Percentiles rank a stretch among this genome's conserved stretches.
These are phyloP conservation scores for Ophiobolus disseminans DNA, from an alignment of 2,329 filamentous ascomycete genomes.

Conservation along the genomic window DNA sequence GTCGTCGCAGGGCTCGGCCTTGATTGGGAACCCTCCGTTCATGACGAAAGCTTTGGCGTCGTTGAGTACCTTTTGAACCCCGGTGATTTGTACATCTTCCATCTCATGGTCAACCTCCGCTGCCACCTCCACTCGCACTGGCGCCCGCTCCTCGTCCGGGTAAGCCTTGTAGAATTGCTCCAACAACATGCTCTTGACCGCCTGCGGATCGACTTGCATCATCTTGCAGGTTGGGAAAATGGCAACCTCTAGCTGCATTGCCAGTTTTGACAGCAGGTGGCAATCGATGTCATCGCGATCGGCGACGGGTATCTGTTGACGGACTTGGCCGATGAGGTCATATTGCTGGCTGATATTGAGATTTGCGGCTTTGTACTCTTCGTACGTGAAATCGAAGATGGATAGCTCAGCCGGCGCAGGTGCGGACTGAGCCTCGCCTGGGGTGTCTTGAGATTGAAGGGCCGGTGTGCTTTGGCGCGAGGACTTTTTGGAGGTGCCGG, in stretches of 20 bases:
- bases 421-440: too few species aligned
- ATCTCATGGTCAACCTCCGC: not conserved
- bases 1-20: too few species aligned
- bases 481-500: too few species aligned
- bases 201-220: constrained; percentile 11
- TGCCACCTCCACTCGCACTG: not conserved
- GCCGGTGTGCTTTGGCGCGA: too few species aligned
- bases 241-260: constrained; percentile 4
- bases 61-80: too few species aligned
- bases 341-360: constrained; percentile 10
- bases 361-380: constrained; percentile 12
- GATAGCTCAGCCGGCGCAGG: not conserved
- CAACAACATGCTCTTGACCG: constrained; percentile 15
- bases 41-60: too few species aligned
- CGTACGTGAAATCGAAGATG: constrained; percentile 5
- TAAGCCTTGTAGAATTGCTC: constrained; percentile 11
- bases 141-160: not conserved
- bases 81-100: too few species aligned
- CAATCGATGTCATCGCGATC: constrained; percentile 14
- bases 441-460: too few species aligned
- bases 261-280: not conserved
- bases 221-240: constrained; percentile 12
- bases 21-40: too few species aligned
- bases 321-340: constrained; percentile 8
- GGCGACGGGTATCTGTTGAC: constrained; percentile 10